phyloP scores from a whole-genome alignment of 2,329 filamentous ascomycete species.

The Fusarium cicatricum region DNA sequence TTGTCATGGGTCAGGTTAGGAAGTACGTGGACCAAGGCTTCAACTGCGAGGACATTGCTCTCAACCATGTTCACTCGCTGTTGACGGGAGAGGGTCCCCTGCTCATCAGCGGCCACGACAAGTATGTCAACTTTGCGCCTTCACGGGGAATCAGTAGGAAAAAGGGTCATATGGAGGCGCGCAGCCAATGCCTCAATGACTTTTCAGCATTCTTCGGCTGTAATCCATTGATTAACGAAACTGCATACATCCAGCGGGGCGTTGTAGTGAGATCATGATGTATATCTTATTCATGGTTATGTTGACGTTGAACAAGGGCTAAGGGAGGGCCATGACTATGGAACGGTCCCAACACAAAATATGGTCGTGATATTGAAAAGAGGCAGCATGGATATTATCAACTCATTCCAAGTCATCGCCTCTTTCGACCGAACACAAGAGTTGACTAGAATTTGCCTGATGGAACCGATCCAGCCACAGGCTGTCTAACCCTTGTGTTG shows the following conservation, averaged over 20 bases:
- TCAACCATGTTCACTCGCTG: conserved; percentile 49
- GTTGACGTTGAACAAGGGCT: conserved; percentile 2
- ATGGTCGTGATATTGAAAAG: too few species aligned
- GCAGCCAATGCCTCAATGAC: conserved; percentile 48
- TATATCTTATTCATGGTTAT: not conserved
- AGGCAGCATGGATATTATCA: too few species aligned
- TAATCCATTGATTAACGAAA: conserved; percentile 47
- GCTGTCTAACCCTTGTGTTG: too few species aligned
- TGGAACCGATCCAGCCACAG: too few species aligned
- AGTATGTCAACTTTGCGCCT: conserved; percentile 46
- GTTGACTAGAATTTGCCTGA: too few species aligned
- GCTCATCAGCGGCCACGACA: conserved; percentile 45
- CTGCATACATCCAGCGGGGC: conserved; percentile 46
- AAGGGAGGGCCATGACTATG: too few species aligned
- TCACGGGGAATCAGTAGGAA: conserved; percentile 46
- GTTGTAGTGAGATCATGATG: conserved; percentile 26
- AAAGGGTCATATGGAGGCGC: conserved; percentile 45
- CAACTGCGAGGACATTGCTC: conserved; percentile 53
- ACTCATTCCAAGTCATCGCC: too few species aligned
- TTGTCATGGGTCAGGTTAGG: conserved; percentile 43
- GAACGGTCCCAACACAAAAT: too few species aligned
- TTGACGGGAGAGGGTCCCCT: conserved; percentile 48
- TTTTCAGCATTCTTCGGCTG: conserved; percentile 47
- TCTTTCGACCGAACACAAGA: too few species aligned
- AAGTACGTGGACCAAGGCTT: conserved; percentile 49